Percentiles rank a stretch among this genome's conserved stretches.
Conservation (phyloP, 495 filamentous ascomycete species). For the Chaetomium fimeti region DNA sequence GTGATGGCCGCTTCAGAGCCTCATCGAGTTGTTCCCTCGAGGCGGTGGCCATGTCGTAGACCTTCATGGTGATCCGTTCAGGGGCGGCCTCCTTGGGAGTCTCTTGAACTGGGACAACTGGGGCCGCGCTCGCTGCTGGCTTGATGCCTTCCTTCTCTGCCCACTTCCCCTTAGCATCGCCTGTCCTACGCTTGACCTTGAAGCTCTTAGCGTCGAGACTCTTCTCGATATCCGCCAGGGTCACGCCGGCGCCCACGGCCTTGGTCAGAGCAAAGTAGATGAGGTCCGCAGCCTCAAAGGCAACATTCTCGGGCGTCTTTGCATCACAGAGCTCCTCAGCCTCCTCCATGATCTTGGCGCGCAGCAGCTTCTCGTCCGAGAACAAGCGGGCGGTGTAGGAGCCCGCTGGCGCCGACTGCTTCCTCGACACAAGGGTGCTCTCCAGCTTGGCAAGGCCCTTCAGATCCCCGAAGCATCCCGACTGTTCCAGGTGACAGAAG, state of each 20-base stretch:
- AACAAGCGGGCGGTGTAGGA: conserved; percentile 94
- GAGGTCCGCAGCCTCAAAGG: conserved; percentile 91
- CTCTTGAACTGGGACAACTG: conserved; percentile 38
- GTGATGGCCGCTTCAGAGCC: conserved; percentile 81
- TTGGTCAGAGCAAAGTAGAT: conserved; percentile 94
- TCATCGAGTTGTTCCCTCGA: conserved; percentile 60
- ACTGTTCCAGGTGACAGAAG: conserved; percentile 91
- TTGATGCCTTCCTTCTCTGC: conserved; percentile 75
- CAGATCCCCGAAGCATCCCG: conserved; percentile 87
- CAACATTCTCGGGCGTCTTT: conserved; percentile 73
- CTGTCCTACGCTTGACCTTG: conserved; percentile 87
- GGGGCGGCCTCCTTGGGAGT: conserved; percentile 52
- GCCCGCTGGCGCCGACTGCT: conserved; percentile 74
- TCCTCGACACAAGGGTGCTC: conserved; percentile 76
- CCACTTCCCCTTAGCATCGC: conserved; percentile 90
- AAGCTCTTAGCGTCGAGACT: conserved; percentile 91
- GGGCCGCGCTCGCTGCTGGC: conserved; percentile 43
- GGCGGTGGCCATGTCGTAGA: conserved; percentile 64
- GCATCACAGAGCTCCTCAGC: conserved; percentile 91
- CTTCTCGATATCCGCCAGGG: conserved; percentile 79
- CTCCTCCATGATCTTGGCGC: conserved; percentile 98
- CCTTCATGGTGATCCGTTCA: conserved; percentile 77
- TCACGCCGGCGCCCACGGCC: conserved; percentile 78
- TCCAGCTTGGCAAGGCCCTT: conserved; percentile 78
- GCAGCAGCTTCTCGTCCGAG: conserved; percentile 80